These are phyloP conservation scores for Papiliotrema fonsecae DNA, from an alignment of 1,284 basidiomycete genomes.

Conservation along the genomic window DNA sequence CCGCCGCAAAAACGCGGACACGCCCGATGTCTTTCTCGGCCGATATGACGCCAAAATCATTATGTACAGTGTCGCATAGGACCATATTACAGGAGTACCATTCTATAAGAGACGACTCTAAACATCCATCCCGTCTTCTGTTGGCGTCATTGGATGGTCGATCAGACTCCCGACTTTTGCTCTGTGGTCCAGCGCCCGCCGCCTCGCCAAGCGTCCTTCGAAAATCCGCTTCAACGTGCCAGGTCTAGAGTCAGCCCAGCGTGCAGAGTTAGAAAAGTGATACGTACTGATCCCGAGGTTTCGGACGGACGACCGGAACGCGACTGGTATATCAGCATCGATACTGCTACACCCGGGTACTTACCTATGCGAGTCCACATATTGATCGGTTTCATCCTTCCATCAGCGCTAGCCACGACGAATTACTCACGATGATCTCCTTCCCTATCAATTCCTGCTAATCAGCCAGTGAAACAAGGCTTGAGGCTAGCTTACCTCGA, in stretches of 20 bases:
- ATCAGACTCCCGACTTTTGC: conserved; percentile 12
- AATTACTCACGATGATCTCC: conserved; percentile 38
- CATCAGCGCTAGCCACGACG: neutral
- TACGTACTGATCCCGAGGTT: conserved; percentile 13
- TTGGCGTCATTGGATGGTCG: conserved; percentile 11
- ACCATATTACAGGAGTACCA: neutral
- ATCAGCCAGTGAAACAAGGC: no score
- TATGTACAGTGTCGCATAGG: no score
- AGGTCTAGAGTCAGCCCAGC: conserved; percentile 2
- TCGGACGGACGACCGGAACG: conserved; percentile 28
- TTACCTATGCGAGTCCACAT: conserved; percentile 39
- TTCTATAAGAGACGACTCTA: neutral
- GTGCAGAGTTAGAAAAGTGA: neutral
- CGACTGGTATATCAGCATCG: conserved; percentile 18
- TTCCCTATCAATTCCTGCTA: conserved; percentile 38
- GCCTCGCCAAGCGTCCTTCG: conserved; percentile 33
- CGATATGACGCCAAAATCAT: no score
- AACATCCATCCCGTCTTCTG: neutral
- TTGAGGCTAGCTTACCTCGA: conserved; percentile 42
- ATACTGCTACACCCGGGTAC: no score
- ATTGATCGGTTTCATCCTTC: conserved; percentile 45
- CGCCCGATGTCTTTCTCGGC: no score
- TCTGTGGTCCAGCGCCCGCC: conserved; percentile 14
- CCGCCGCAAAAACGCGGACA: no score
- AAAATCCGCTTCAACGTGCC: conserved; percentile 33